Base-by-base conservation (phyloP, 768 basidiomycete species). In the Heimioporus sp. region DNA sequence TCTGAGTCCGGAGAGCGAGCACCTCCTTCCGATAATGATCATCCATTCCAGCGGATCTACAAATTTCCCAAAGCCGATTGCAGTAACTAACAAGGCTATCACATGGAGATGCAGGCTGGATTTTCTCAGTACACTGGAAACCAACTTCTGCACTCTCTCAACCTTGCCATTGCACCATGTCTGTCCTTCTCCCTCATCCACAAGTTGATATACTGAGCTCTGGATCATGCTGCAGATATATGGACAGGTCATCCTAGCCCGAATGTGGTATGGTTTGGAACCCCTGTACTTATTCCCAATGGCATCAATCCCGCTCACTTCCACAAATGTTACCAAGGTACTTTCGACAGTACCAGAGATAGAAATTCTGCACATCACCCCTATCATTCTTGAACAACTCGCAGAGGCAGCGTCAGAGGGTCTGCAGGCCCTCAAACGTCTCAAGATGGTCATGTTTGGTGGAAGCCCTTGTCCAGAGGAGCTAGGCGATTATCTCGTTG, bases 401-500 rank as follows among this genome's bases (percentile, higher is more conserved):
- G 74, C 68, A 0, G 82, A 82, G 64, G 0, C 61, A 67, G 8
- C n/a, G n/a, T n/a, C n/a, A n/a, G 76, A 77, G 53, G 81, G 80
- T 20, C 63, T 76, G 10, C 52, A 66, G 3, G 62, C 69, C 12
- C 69, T 83, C 4, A 66, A 62, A 16, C 59, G 62, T 15, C 78
- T 82, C 57, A 73, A 80, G 41, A 57, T 77, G 13, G 78, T 81
- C 30, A 72, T 70, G 20, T 82, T 74, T 53, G 78, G 76, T 24
- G 82, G 82, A 1, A 76, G 77, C 12, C 67, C 82, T 4, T 72
- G 81, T 40, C 79, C 82, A 43, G 73, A 80, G 36, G 80, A 81
- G 41, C 64, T 83, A 1, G 81, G 82, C 1, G 75, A 80, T 49
- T 68, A 75, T 38, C 71, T 82, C 13, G 74, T 74, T 3, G 68